Evolutionary conservation across 768 basidiomycete genomes (phyloP), one percentile per base, ranked within the genome.

Genomic region (Amanita pallidorosea): DNA sequence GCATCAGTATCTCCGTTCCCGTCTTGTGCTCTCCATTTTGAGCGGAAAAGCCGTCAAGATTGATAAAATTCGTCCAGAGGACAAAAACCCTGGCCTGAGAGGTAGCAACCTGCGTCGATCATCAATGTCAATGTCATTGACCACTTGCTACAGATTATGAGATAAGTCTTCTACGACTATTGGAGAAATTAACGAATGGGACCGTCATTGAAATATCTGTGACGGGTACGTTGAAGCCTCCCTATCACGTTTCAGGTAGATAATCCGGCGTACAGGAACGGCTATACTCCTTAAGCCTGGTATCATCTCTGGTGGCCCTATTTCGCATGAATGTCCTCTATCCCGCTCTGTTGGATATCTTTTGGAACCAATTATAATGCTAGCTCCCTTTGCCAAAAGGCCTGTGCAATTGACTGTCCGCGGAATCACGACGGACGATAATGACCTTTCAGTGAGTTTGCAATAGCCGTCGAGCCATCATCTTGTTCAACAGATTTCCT

Each of bases 121-220:
- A 23, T 2, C 5, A 2, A n/a, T n/a, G n/a, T n/a, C n/a, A 23
- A 4, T 11, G 7, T 41, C 25, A 27, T 46, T 52, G 22, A 31
- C 15, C 18, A 43, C 37, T 27, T 35, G 33, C 40, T 25, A 8
- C 58, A 90, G 94, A 98, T 65, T 95, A 84, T 65, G 96, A 99
- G 71, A 81, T 95, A 44, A 93, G 88, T 60, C 73, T 97, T 22
- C 66, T 99, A 38, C 74, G 95, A 42, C 67, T 98, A 13, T 60
- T 97, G 31, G 94, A 97, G 63, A 91, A 89, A 58, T 71, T 88
- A 3, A 94, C 92, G 3, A 97, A 98, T 73, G 96, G 95, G 2
- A 89, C 89, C 5, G 69, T 89, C 25, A 87, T 98, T 54, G 96
- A 98, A 64, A 98, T 99, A 47, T 95, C 92, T 2, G 85, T 94